These are phyloP conservation scores for Eucalyptus viminalis DNA, from an alignment of 345 rosid species.

Conservation along the genomic window DNA sequence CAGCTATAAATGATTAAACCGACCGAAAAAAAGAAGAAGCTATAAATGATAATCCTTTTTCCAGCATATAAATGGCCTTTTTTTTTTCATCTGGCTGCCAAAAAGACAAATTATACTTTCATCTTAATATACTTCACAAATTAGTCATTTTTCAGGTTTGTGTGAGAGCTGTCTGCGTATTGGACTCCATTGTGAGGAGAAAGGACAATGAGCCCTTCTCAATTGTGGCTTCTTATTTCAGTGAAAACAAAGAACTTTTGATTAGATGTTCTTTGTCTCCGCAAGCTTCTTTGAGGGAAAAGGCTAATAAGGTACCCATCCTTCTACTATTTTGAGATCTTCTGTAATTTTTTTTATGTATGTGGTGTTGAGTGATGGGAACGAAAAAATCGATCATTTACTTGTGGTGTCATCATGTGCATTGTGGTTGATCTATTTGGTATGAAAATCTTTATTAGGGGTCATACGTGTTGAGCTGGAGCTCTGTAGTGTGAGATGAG, in stretches of 20 bases:
- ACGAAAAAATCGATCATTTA: background rate
- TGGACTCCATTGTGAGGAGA: conserved; percentile 81
- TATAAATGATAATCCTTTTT: background rate
- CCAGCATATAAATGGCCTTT: background rate
- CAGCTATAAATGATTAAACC: background rate
- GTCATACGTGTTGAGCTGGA: background rate
- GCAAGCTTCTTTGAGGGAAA: conserved; percentile 82
- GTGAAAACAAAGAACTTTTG: conserved; percentile 52
- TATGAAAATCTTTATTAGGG: background rate
- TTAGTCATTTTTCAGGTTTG: conserved; percentile 37
- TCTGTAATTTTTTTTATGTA: background rate
- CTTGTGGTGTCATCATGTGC: background rate
- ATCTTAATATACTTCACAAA: background rate
- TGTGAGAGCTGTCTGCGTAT: conserved; percentile 83
- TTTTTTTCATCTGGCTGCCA: background rate
- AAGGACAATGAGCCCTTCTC: conserved; percentile 60
- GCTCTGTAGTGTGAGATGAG: background rate
- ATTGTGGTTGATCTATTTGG: background rate
- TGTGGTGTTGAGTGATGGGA: background rate
- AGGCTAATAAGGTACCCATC: conserved; percentile 58
- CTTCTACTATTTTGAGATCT: background rate
- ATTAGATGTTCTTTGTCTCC: conserved; percentile 75
- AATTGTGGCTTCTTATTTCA: conserved; percentile 55
- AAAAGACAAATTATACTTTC: background rate
- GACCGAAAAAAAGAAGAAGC: too few species aligned